Evolutionary conservation across 805 yeast genomes (phyloP).

Genomic region (Sungouiozyma ichnusensis): DNA sequence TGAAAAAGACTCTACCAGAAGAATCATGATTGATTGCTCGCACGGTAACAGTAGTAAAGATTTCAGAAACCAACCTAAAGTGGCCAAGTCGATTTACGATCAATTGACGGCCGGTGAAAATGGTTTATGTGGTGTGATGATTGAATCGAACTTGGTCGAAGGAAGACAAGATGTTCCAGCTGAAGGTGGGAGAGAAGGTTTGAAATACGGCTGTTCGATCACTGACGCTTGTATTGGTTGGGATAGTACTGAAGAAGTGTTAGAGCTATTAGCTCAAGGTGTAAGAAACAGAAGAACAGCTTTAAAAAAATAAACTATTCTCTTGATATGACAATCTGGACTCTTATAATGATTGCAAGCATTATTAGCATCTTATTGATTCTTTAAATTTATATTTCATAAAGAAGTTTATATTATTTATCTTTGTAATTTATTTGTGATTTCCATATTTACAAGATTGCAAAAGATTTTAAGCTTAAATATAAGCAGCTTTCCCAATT

Average conservation of each 20-base stretch:
- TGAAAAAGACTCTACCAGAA: constrained; percentile 41
- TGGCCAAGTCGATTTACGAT: constrained; percentile 63
- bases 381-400: background rate
- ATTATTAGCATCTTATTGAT: background rate
- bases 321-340: background rate
- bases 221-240: constrained; percentile 97
- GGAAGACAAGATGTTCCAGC: constrained; percentile 91
- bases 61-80: constrained; percentile 87
- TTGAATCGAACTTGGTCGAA: constrained; percentile 82
- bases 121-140: constrained; percentile 87
- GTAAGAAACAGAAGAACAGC: constrained; percentile 62
- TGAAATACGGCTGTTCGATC: constrained; percentile 87
- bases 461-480: background rate
- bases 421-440: background rate
- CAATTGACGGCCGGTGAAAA: constrained; percentile 70
- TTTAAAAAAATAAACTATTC: constrained; percentile 11
- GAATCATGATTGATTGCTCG: constrained; percentile 89
- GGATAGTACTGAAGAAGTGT: constrained; percentile 69
- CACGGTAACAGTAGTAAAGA: constrained; percentile 93
- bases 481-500: no score
- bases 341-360: background rate
- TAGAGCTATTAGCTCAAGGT: constrained; percentile 64
- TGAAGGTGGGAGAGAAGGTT: constrained; percentile 58
- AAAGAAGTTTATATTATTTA: background rate
- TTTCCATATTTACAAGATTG: background rate